Conservation (phyloP, 768 basidiomycete genomes). For the Termitomyces sp. region DNA sequence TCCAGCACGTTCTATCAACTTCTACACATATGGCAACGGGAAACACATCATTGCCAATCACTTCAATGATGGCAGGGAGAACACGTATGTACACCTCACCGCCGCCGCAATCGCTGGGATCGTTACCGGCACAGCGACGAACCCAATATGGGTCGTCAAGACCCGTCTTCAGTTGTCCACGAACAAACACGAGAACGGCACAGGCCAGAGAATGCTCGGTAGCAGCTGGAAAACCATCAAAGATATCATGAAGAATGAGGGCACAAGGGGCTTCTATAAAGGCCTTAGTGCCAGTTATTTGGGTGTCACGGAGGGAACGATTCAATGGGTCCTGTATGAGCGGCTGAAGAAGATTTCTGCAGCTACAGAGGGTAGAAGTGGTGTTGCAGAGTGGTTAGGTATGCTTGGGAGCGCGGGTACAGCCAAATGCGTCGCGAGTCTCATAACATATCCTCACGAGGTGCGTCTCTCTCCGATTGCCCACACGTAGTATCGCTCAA, state of each 20-base stretch:
- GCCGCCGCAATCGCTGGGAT: slow-evolving; percentile 88
- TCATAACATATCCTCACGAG: slow-evolving; percentile 98
- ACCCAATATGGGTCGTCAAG: slow-evolving; percentile 99
- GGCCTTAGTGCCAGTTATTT: slow-evolving; percentile 93
- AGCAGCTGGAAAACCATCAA: slow-evolving; percentile 59
- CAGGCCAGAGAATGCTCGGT: slow-evolving; percentile 30
- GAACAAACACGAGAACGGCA: slow-evolving; percentile 13
- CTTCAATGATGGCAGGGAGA: slow-evolving; percentile 79
- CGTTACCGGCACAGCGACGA: slow-evolving; percentile 84
- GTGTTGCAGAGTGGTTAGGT: slow-evolving; percentile 62
- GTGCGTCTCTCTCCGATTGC: slow-evolving; percentile 34
- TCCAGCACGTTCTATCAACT: slow-evolving; percentile 95
- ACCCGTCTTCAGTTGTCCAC: slow-evolving; percentile 81
- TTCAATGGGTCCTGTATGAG: slow-evolving; percentile 98
- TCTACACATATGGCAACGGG: slow-evolving; percentile 96
- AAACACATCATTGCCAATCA: slow-evolving; percentile 83
- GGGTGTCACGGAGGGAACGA: slow-evolving; percentile 92
- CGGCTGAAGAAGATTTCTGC: slow-evolving; percentile 70
- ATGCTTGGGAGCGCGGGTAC: slow-evolving; percentile 89
- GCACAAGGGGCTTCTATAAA: slow-evolving; percentile 87
- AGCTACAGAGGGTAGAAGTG: slow-evolving; percentile 48
- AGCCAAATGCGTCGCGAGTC: slow-evolving; percentile 88
- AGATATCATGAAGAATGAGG: slow-evolving; percentile 76
- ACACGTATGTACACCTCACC: slow-evolving; percentile 75
- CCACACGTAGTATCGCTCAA: neutral